phyloP scores from a whole-genome alignment of 2,329 filamentous ascomycete genomes.

The Boeremia lycopersici region DNA sequence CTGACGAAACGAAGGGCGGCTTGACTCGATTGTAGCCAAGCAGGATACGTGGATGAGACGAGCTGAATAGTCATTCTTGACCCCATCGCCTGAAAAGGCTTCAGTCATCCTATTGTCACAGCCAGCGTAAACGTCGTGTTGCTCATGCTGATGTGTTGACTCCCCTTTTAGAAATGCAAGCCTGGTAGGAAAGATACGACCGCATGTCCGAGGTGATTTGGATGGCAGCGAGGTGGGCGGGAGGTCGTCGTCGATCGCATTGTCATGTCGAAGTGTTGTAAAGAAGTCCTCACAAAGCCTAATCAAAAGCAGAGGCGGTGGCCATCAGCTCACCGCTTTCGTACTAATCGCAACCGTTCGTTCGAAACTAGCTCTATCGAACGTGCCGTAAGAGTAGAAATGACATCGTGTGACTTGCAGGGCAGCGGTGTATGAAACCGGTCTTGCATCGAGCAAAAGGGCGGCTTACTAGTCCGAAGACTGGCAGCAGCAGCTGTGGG shows the following conservation, averaged over 20 bases:
- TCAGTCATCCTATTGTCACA: background rate
- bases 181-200: background rate
- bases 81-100: background rate
- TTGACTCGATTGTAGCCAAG: background rate
- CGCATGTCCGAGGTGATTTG: background rate
- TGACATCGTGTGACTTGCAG: constrained; percentile 2
- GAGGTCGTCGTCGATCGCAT: background rate
- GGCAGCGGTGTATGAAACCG: constrained; percentile 6
- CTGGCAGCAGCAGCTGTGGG: background rate
- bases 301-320: background rate
- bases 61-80: background rate
- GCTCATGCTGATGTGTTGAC: background rate
- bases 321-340: background rate
- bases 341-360: background rate
- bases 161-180: too few species aligned
- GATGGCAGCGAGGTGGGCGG: background rate
- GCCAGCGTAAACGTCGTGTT: background rate
- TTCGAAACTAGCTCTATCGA: background rate
- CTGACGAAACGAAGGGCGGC: background rate
- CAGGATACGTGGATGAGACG: background rate
- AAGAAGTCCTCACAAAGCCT: background rate
- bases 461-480: constrained; percentile 3
- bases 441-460: constrained; percentile 7
- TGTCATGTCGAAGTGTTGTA: background rate
- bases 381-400: background rate